A percentile compares a stretch with the other conserved stretches of the same genome.
Evolutionary conservation across 495 filamentous ascomycete genomes (phyloP).

Genomic region (Sphaerosporella brunnea): DNA sequence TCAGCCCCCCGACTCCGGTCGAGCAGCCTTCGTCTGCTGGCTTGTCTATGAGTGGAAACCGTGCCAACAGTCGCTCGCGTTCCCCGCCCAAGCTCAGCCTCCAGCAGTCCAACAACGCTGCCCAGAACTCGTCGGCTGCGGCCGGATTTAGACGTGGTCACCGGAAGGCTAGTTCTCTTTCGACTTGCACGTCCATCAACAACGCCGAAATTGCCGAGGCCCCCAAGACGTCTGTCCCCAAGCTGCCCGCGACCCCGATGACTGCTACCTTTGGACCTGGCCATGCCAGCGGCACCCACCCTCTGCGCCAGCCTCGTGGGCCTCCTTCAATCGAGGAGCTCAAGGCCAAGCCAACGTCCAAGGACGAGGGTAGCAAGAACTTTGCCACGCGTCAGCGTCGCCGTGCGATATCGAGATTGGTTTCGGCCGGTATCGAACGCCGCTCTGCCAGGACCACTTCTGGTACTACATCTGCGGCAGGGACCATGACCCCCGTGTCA

Average conservation of each 20-base stretch:
- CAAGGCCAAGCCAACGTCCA: constrained; percentile 72
- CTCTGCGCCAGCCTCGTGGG: constrained; percentile 78
- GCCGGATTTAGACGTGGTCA: constrained; percentile 73
- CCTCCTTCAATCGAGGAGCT: constrained; percentile 88
- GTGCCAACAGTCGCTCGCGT: constrained; percentile 28
- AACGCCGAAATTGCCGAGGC: constrained; percentile 38
- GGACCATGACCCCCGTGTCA: constrained; percentile 76
- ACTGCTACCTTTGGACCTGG: constrained; percentile 86
- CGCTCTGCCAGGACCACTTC: constrained; percentile 46
- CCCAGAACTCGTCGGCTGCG: constrained; percentile 11
- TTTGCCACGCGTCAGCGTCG: constrained; percentile 88
- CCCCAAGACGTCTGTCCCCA: constrained; percentile 49
- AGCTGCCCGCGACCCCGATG: constrained; percentile 65
- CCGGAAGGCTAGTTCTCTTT: constrained; percentile 74
- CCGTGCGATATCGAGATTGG: constrained; percentile 74
- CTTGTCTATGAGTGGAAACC: constrained; percentile 26
- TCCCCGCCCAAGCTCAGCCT: constrained; percentile 37
- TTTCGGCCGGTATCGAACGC: constrained; percentile 76
- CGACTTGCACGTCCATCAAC: constrained; percentile 40
- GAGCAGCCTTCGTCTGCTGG: constrained; percentile 17
- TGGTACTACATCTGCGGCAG: constrained; percentile 40
- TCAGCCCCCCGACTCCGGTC: constrained; percentile 18
- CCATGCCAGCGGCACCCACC: constrained; percentile 84
- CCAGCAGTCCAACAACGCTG: constrained; percentile 24
- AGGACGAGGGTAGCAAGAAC: constrained; percentile 95